Evolutionary conservation across 179 eudicot species (phyloP), one percentile per base, ranked within the genome.

Genomic region (Dionaea muscipula): DNA sequence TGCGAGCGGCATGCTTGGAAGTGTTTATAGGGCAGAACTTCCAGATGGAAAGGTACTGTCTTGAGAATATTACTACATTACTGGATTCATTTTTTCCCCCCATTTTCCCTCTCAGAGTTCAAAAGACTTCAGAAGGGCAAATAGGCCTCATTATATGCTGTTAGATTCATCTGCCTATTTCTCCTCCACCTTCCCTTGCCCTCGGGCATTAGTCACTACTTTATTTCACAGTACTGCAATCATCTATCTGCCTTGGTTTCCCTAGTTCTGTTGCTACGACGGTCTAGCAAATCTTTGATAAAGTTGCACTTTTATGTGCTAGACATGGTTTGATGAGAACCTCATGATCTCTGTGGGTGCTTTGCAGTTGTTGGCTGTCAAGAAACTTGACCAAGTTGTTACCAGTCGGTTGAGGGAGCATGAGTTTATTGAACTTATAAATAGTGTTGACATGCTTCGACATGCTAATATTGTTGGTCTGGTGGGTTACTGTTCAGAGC

Each of bases 1-100:
- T 54, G 96, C 95, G 63, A 70, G 50, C n/a, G 95, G 99, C 73
- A 93, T 84, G 96, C 81, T 93, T 43, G 99, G 99, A 62, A 85
- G 70, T 77, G 96, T 93, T 20, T 93, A 88, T 59, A 70, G 80
- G 58, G 96, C 89, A 17, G 84, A 84, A 68, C 83, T 82, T 55
- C 85, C 99, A 7, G 62, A 75, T 57, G 93, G 93, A 56, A 79
- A 80, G 94, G 99, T 93, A 81, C 31, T 57, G 19, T 43, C 15
- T 12, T 6, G 15, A 16, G 6, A 31, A 31, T 31, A 31, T 31
- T 10, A 4, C 10, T 31, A n/a, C 10, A 31, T 10, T 10, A 31
- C 4, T 31, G 36, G 36, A 31, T 31, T 31, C 10, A 10, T 31
- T n/a, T n/a, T n/a, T n/a, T n/a, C n/a, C n/a, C n/a, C n/a, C n/a